phyloP scores from a whole-genome alignment of 2,329 filamentous ascomycete species.

The Fusarium mangiferae region DNA sequence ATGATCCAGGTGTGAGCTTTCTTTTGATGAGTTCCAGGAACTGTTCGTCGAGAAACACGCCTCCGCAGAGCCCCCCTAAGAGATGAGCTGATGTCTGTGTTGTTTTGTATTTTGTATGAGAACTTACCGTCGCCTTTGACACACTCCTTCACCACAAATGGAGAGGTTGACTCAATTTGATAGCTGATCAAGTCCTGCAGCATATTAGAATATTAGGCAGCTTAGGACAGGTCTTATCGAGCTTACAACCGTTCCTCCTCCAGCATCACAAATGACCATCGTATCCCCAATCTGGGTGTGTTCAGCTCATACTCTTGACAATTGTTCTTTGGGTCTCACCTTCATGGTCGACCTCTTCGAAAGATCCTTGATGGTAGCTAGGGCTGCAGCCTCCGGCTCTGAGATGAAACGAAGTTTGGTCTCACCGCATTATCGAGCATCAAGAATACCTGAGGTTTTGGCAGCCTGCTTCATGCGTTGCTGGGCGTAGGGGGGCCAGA shows the following conservation, averaged over 20 bases:
- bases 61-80: conserved; percentile 53
- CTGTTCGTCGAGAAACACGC: conserved; percentile 52
- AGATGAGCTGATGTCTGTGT: no score
- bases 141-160: conserved; percentile 49
- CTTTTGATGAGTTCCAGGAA: conserved; percentile 47
- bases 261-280: conserved; percentile 51
- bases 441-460: conserved; percentile 49
- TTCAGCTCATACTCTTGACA: background rate
- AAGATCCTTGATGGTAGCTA: conserved; percentile 50
- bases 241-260: conserved; percentile 51
- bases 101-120: no score
- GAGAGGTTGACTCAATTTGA: conserved; percentile 24
- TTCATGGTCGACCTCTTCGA: conserved; percentile 34
- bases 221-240: rapidly evolving
- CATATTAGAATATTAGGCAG: rapidly evolving
- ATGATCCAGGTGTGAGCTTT: conserved; percentile 18
- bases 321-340: background rate
- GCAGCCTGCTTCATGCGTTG: conserved; percentile 51
- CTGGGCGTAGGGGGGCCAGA: conserved; percentile 55
- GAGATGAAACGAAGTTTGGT: conserved; percentile 51
- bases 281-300: conserved; percentile 20
- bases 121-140: conserved; percentile 51
- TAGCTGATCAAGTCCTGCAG: conserved; percentile 56
- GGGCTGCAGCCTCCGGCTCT: conserved; percentile 58
- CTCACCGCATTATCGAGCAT: conserved; percentile 32